phyloP scores from a whole-genome alignment of 192 early-diverging fungal genomes.

The Dimargaris verticillata region DNA sequence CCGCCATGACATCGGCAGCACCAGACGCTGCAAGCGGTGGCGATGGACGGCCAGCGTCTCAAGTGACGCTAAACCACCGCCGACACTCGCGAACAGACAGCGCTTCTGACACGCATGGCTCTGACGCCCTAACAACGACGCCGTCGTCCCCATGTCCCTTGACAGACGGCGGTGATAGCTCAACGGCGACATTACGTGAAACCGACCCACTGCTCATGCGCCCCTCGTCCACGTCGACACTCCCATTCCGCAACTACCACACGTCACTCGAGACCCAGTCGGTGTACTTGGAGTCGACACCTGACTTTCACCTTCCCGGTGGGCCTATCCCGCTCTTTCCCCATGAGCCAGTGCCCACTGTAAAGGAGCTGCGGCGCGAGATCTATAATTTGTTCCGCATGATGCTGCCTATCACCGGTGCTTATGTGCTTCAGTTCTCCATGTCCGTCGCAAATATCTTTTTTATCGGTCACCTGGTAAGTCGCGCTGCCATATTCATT shows the following conservation, averaged over 20 bases:
- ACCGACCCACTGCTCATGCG: background rate
- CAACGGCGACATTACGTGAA: conserved; percentile 13
- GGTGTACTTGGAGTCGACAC: no score
- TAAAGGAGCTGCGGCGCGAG: background rate
- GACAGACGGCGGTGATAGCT: no score
- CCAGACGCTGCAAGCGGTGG: no score
- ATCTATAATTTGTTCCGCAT: background rate
- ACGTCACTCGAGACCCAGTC: no score
- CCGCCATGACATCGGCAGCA: no score
- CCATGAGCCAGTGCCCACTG: background rate
- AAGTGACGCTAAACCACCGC: no score
- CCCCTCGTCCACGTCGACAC: conserved; percentile 1
- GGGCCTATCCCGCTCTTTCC: background rate
- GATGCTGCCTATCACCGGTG: conserved; percentile 23
- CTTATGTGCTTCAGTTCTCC: conserved; percentile 34
- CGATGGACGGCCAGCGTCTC: no score
- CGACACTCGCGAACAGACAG: no score
- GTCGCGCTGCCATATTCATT: no score
- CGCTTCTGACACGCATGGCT: no score
- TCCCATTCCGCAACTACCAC: background rate
- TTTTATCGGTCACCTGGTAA: conserved; percentile 23
- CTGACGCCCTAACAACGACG: no score
- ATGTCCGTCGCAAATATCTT: conserved; percentile 32
- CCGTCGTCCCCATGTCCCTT: no score
- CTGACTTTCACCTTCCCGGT: background rate